Base-by-base conservation (phyloP, 495 filamentous ascomycete species). In the Rostrohypoxylon terebratum region DNA sequence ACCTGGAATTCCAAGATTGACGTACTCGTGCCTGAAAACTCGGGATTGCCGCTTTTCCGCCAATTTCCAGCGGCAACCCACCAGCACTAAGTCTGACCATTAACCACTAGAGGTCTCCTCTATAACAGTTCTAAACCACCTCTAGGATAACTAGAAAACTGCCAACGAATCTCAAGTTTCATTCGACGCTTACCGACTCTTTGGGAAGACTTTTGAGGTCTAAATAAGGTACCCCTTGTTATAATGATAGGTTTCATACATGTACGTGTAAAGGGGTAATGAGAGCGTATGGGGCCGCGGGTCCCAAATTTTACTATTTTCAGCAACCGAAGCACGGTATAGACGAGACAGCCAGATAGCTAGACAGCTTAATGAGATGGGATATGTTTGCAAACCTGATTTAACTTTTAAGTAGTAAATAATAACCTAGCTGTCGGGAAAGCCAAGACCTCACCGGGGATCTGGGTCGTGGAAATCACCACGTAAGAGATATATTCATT, bases 401-500 rank as follows among this genome's bases (percentile, higher is more conserved):
- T 50, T 53, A n/a, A 14, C 11, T 53, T n/a, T 53, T n/a, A n/a
- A n/a, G 7, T 25, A 7, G n/a, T n/a, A n/a, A n/a, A n/a, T n/a
- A 20, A 45, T 16, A 18, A 18, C 42, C 42, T 45, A 45, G 10
- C 16, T 20, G 16, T 7, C 42, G 42, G 42, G n/a, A 45, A 45
- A 44, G 42, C 42, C 42, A 45, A 45, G 42, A 45, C 38, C 20
- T 45, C 42, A 45, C 42, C 42, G 42, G 42, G 20, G 42, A 45
- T 45, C 42, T 45, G 16, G 42, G 42, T 45, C 42, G n/a, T 45
- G 42, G 42, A n/a, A 45, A 45, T 45, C 42, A 45, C 16, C 42
- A 45, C 42, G 42, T 45, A 45, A 45, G 42, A 45, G 42, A 18
- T 45, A 45, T 18, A 45, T 45, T 45, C 42, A 45, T 45, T 45